Conservation (phyloP, 129 eudicot species). For the Tagetes patula region DNA sequence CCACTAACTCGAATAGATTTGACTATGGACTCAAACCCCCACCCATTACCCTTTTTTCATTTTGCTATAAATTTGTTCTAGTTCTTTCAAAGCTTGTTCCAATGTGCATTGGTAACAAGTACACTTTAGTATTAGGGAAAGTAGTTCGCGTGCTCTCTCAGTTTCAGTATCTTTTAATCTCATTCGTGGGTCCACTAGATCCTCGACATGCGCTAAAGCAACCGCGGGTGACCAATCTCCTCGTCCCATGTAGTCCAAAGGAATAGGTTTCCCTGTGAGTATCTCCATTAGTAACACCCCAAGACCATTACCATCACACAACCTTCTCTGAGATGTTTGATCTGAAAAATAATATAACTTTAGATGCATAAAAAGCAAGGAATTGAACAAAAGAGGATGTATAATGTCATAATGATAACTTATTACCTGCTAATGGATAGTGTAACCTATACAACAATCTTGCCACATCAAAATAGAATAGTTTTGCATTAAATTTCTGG, state of each 20-base stretch:
- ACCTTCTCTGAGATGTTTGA: background rate
- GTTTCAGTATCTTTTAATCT: background rate
- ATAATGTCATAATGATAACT: too few relatives aligned
- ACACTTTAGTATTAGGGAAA: slow-evolving; percentile 10
- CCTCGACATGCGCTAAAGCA: background rate
- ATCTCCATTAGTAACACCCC: slow-evolving; percentile 20
- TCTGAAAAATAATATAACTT: background rate
- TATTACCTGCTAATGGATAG: background rate
- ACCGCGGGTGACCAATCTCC: background rate
- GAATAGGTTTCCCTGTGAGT: background rate
- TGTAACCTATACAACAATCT: background rate
- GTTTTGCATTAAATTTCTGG: slow-evolving; percentile 16
- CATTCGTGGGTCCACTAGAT: slow-evolving; percentile 13
- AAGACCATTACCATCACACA: slow-evolving; percentile 18
- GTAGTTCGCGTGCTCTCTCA: slow-evolving; percentile 6
- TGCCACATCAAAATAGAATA: slow-evolving; percentile 1
- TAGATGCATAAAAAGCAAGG: too few relatives aligned
- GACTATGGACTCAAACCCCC: too few relatives aligned
- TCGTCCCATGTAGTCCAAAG: slow-evolving; percentile 4
- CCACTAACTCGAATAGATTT: too few relatives aligned
- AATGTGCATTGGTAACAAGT: background rate
- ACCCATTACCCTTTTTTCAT: background rate
- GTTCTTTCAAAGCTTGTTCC: slow-evolving; percentile 4
- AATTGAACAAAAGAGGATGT: background rate
- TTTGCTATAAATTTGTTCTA: slow-evolving; percentile 8